Evolutionary conservation across 306 rosid species (phyloP), one percentile per base, ranked within the genome.

Genomic region (Inga leiocalycina): DNA sequence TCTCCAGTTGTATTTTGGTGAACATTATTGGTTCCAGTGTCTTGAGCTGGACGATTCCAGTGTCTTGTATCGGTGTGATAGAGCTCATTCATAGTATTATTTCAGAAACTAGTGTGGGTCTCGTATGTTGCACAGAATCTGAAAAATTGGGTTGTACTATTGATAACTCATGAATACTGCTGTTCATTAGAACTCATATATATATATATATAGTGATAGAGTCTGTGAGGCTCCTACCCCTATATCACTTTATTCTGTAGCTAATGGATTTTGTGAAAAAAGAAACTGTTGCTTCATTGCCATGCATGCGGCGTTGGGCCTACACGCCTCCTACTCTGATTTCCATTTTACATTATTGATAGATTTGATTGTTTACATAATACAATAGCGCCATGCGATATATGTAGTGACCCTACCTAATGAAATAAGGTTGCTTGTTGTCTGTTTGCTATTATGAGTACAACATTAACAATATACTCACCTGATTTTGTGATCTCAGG

Each of bases 401-500:
- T 17, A 16, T 51, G 2, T 19, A 54, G 2, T 6, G 7, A 17
- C 4, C 2, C 1, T 8, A 52, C 9, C 59, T 52, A 17, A 4
- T 54, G 9, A 22, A 10, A 54, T 54, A 54, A 54, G 10, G 10
- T 2, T 54, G 1, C 3, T 54, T 54, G 1, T 17, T 54, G 61
- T 19, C 7, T 17, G 22, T 20, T 5, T 54, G 24, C 20, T 54
- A 56, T 19, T 56, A 10, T 8, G 65, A 4, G 34, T 65, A 14
- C 8, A 43, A 4, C 35, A 56, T 9, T 8, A n/a, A 56, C 64
- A 20, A 35, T 48, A 37, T 27, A 46, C 15, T 74, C 49, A 82
- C 66, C 37, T 24, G 66, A 76, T 76, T 48, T 66, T 66, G 49
- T 79, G 76, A 54, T 88, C 78, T 76, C 91, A 96, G 99, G 93